Conservation (phyloP, 768 basidiomycete species). For the Xerocomellus amylosporus region DNA sequence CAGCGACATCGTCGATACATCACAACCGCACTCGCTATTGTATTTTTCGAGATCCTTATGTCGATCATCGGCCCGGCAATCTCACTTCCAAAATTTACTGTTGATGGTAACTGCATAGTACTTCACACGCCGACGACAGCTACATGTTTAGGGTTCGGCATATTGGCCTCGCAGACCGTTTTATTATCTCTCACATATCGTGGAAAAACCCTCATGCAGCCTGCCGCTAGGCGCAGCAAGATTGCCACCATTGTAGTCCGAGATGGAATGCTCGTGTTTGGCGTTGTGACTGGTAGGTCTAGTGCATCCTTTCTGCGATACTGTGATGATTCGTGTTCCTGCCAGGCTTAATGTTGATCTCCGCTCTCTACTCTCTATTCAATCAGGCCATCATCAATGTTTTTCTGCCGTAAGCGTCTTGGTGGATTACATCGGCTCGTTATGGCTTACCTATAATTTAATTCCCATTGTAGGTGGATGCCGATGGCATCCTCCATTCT, state of each 20-base stretch:
- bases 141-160: not conserved
- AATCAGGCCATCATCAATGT: conserved; percentile 9
- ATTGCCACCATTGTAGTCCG: conserved; percentile 12
- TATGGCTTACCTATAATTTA: not conserved
- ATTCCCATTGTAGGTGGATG: conserved; percentile 12
- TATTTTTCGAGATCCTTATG: conserved; percentile 3
- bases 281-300: conserved; percentile 9
- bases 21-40: not conserved
- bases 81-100: not conserved
- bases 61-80: not conserved
- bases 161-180: conserved; percentile 11
- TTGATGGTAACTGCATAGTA: conserved; percentile 13
- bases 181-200: conserved; percentile 17
- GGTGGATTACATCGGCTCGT: not conserved
- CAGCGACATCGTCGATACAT: conserved; percentile 1
- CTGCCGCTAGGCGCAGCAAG: conserved; percentile 13
- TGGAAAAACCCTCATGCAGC: conserved; percentile 10
- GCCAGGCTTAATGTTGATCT: not conserved
- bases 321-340: not conserved
- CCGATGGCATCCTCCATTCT: conserved; percentile 7
- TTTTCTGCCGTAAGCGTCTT: conserved; percentile 16
- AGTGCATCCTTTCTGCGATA: not conserved
- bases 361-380: not conserved
- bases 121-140: not conserved
- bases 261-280: conserved; percentile 16